A percentile compares a stretch with the other conserved stretches of the same genome.
These are phyloP conservation scores for Akanthomyces lecanii DNA, from an alignment of 2,329 filamentous ascomycete species.

Conservation along the genomic window DNA sequence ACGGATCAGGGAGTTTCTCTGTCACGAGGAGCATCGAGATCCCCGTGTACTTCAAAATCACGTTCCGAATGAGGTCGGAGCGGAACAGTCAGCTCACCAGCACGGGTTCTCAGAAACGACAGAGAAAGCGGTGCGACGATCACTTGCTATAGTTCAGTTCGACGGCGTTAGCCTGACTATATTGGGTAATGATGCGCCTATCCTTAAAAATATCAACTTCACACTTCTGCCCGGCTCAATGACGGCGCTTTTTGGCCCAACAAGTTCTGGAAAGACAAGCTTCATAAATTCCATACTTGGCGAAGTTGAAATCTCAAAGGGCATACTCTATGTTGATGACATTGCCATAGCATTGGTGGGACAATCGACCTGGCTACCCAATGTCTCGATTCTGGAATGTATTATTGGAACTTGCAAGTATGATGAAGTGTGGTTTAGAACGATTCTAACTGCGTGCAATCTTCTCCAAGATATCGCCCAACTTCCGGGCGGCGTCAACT, in stretches of 20 bases:
- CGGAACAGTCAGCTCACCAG: not conserved
- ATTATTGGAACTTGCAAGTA: constrained; percentile 4
- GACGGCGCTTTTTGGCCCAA: not conserved
- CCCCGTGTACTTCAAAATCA: not conserved
- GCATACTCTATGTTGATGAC: not conserved
- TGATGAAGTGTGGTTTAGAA: not conserved
- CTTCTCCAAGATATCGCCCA: not conserved
- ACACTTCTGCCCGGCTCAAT: not conserved
- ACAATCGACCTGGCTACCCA: not conserved
- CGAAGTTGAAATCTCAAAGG: not conserved
- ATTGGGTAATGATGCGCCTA: not conserved
- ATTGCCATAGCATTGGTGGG: not conserved
- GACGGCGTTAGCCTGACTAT: not conserved
- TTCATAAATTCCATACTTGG: not conserved
- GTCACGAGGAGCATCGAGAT: not conserved
- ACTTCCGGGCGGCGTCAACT: not conserved
- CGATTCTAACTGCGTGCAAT: not conserved
- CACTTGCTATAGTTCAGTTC: not conserved
- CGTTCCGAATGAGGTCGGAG: not conserved
- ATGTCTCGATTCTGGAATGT: not conserved
- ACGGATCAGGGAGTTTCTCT: not conserved
- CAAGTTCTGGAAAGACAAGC: not conserved
- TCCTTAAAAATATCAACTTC: not conserved
- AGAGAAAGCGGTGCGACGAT: not conserved
- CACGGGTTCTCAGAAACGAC: not conserved